Conservation (phyloP, 73 alveolate genomes). For the Vitrella brassicaformis region DNA sequence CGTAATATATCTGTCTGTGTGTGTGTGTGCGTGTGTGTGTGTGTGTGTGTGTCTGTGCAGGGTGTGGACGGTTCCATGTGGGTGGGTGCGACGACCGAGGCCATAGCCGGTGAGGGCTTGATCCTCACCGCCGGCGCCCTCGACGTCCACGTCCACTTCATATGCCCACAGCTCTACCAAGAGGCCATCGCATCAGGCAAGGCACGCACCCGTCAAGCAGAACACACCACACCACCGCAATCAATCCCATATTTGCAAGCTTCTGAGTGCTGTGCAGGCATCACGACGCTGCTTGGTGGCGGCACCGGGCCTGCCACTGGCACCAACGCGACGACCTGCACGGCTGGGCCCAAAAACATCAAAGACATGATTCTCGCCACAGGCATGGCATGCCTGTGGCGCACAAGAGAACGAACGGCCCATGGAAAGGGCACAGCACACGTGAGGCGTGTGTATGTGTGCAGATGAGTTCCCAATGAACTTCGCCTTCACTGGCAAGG, state of each 20-base stretch:
- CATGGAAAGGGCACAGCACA: too few relatives aligned
- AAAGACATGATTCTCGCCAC: neutral
- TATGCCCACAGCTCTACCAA: constrained; percentile 27
- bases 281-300: constrained; percentile 30
- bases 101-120: constrained; percentile 37
- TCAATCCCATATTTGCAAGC: too few relatives aligned
- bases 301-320: constrained; percentile 44
- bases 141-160: constrained; percentile 32
- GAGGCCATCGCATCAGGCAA: constrained; percentile 34
- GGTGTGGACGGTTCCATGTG: neutral
- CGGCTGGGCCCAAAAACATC: constrained; percentile 25
- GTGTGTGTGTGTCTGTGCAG: too few relatives aligned
- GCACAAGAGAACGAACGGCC: too few relatives aligned
- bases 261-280: too few relatives aligned
- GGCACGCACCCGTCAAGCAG: too few relatives aligned
- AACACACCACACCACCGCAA: too few relatives aligned
- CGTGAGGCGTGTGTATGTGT: too few relatives aligned
- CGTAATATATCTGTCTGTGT: too few relatives aligned
- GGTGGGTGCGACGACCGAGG: constrained; percentile 20
- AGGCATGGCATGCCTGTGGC: too few relatives aligned
- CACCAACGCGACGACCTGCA: constrained; percentile 35
- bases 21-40: too few relatives aligned
- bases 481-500: constrained; percentile 36
- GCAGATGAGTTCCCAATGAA: constrained; percentile 23
- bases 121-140: constrained; percentile 32